These are phyloP conservation scores for Anisodus tanguticus DNA, from an alignment of 257 asterid genomes.

Conservation along the genomic window DNA sequence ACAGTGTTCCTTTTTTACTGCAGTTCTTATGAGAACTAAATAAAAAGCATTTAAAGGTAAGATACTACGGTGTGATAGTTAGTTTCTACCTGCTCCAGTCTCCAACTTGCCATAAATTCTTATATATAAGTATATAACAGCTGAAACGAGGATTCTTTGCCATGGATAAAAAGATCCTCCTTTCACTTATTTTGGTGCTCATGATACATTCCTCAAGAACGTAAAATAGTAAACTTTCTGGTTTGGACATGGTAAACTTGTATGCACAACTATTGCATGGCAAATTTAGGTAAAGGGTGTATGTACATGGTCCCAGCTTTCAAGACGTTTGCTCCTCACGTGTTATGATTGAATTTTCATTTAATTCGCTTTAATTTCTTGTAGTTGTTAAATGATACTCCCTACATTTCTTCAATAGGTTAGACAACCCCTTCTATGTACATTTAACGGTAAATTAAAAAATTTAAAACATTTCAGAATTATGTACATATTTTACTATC, in stretches of 20 bases:
- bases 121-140: not conserved
- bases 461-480: not conserved
- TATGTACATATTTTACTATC: not conserved
- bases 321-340: conserved; percentile 32
- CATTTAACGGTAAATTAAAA: not conserved
- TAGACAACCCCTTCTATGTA: not conserved
- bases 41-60: not conserved
- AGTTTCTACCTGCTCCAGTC: too few species aligned
- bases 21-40: too few species aligned
- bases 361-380: not conserved
- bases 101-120: not conserved
- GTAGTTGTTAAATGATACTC: not conserved
- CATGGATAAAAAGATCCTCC: not conserved
- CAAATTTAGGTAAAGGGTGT: not conserved
- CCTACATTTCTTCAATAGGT: not conserved
- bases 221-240: not conserved
- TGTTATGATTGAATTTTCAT: conserved; percentile 31
- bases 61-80: not conserved
- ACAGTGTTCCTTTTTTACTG: too few species aligned
- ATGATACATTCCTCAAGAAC: not conserved
- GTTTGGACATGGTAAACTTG: not conserved
- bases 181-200: not conserved
- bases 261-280: conserved; percentile 27
- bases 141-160: not conserved
- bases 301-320: not conserved